Conservation (phyloP, 31 red algal genomes). For the Endocladia muricata region DNA sequence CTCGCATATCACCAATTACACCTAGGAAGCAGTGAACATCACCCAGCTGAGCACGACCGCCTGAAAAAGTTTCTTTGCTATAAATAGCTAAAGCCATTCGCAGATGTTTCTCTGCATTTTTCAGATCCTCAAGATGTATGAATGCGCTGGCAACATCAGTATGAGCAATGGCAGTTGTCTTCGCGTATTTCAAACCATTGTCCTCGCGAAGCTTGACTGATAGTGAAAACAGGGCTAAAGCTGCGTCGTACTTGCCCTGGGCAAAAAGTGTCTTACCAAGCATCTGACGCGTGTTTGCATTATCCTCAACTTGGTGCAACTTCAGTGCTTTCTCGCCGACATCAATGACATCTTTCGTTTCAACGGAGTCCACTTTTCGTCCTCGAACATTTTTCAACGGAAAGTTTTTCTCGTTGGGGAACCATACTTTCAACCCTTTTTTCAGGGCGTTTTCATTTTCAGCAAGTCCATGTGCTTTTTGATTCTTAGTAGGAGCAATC, state of each 20-base stretch:
- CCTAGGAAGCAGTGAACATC: slow-evolving; percentile 65
- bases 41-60: slow-evolving; percentile 43
- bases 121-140: slow-evolving; percentile 61
- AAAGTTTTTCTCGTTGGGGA: slow-evolving; percentile 50
- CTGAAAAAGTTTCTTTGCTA: slow-evolving; percentile 48
- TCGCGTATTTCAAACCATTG: slow-evolving; percentile 67
- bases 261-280: slow-evolving; percentile 65
- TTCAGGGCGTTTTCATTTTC: slow-evolving; percentile 17
- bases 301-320: slow-evolving; percentile 71
- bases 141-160: slow-evolving; percentile 71
- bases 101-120: slow-evolving; percentile 80
- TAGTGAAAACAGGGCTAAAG: slow-evolving; percentile 66
- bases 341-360: slow-evolving; percentile 50
- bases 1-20: slow-evolving; percentile 57
- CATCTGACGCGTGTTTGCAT: slow-evolving; percentile 66
- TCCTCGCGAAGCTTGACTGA: slow-evolving; percentile 73
- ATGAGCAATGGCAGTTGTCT: slow-evolving; percentile 65
- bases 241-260: slow-evolving; percentile 66
- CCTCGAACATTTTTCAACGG: slow-evolving; percentile 9
- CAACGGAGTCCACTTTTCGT: slow-evolving; percentile 26
- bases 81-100: slow-evolving; percentile 58
- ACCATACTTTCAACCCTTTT: slow-evolving; percentile 56
- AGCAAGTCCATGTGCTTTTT: slow-evolving; percentile 50
- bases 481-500: slow-evolving; percentile 29
- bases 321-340: slow-evolving; percentile 30